Evolutionary conservation across 148 eudicot species (phyloP).

Genomic region (Salicornia ramosissima): DNA sequence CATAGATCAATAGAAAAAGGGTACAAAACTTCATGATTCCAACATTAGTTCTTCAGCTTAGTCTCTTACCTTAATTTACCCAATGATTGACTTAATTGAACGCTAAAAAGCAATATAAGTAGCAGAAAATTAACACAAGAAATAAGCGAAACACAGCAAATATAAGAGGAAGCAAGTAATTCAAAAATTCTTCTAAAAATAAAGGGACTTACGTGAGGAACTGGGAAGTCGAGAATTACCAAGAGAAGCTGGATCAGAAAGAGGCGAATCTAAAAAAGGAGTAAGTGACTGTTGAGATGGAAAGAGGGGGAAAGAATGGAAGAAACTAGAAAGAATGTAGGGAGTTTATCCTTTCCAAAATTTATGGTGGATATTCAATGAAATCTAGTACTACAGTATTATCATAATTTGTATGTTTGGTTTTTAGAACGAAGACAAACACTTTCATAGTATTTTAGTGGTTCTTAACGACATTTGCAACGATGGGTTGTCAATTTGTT

Average conservation of each 20-base stretch:
- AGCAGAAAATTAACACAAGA: neutral
- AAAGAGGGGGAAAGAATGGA: neutral
- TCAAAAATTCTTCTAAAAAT: neutral
- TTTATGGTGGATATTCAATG: conserved; percentile 4
- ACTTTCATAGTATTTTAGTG: no score
- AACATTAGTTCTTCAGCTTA: no score
- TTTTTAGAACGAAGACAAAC: no score
- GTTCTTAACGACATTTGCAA: no score
- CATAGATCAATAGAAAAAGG: no score
- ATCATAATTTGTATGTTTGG: no score
- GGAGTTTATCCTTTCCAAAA: neutral
- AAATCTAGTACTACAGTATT: no score
- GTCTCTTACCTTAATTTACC: no score
- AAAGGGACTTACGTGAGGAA: conserved; percentile 10
- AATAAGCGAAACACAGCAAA: neutral
- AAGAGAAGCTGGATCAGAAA: no score
- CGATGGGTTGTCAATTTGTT: no score
- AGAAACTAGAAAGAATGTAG: neutral
- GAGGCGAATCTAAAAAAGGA: neutral
- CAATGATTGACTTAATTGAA: neutral
- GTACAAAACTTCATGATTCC: neutral
- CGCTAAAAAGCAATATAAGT: neutral
- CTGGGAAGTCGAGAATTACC: neutral
- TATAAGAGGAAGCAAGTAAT: neutral
- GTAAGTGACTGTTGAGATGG: neutral